Conservation (phyloP, 1,284 basidiomycete species). For the Melampsora larici-populina region DNA sequence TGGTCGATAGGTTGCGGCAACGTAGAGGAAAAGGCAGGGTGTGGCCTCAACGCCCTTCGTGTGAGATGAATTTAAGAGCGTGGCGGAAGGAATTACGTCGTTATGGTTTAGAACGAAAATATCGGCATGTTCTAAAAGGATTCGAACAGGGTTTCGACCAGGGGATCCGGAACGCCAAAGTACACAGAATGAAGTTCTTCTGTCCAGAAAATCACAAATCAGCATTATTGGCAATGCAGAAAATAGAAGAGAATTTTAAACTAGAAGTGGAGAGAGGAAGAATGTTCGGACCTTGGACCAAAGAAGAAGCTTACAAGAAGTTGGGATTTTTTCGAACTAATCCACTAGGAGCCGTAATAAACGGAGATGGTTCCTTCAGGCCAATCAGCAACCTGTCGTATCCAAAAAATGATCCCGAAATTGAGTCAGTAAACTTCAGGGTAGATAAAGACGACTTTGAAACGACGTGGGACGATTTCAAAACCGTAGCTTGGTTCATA, state of each 20-base stretch:
- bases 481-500: background rate
- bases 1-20: too few species aligned
- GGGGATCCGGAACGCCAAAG: background rate
- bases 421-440: background rate
- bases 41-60: background rate
- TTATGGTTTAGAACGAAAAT: background rate
- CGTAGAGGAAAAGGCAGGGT: background rate
- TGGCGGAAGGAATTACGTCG: background rate
- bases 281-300: too few species aligned
- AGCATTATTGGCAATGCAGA: background rate
- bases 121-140: background rate
- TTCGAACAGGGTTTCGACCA: constrained; percentile 12
- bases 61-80: too few species aligned
- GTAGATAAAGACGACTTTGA: too few species aligned
- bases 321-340: too few species aligned
- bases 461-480: constrained; percentile 10
- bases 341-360: constrained; percentile 6
- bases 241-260: background rate
- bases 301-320: background rate
- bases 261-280: background rate
- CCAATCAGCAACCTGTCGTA: constrained; percentile 9
- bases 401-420: background rate
- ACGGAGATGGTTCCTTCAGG: constrained; percentile 5
- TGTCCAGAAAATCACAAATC: background rate
- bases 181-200: background rate